Base-by-base conservation (phyloP, 2,329 filamentous ascomycete species). In the Fusarium torulosum region DNA sequence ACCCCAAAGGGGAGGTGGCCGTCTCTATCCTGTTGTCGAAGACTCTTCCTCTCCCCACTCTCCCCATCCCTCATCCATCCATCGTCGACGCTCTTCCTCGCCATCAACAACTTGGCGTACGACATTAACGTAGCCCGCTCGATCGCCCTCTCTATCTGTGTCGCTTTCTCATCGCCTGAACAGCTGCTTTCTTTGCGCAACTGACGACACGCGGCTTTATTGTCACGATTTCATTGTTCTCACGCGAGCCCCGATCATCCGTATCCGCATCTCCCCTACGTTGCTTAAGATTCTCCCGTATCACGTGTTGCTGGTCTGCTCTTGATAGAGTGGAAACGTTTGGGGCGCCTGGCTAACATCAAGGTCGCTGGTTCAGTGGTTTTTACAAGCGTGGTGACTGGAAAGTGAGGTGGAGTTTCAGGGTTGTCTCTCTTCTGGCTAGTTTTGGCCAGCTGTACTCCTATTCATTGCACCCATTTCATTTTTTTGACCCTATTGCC, bases 401-500 rank as follows among this genome's bases (percentile, higher is more conserved):
- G 76, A 74, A 76, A 75, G 71, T 73, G 76, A 76, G 77, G 77
- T 74, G 78, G 78, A 77, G 63, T 69, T 74, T 72, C 70, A 74
- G 77, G 75, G 70, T 75, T 75, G 63, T 73, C 74, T 78, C 73
- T 75, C 74, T 75, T 72, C 70, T 74, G 75, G 76, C 74, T 70
- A 71, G 52, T 59, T 69, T 71, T 70, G 70, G 76, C 77, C 76
- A 74, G 74, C 75, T 80, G 79, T 80, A 80, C 78, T 78, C 75
- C 74, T 78, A 77, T 76, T 78, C 73, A 69, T 75, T 73, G 66
- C 73, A 66, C 75, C 75, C 77, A 37, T 72, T 75, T 66, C 53
- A n/a, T 74, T 59, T 67, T 69, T 63, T 67, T 74, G 56, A 74
- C 73, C 76, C 75, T 75, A 74, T 75, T 78, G 70, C 68, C 75